Percentiles rank a stretch among this genome's conserved stretches.
Conservation (phyloP, 2,329 filamentous ascomycete species). For the Fusarium decemcellulare region DNA sequence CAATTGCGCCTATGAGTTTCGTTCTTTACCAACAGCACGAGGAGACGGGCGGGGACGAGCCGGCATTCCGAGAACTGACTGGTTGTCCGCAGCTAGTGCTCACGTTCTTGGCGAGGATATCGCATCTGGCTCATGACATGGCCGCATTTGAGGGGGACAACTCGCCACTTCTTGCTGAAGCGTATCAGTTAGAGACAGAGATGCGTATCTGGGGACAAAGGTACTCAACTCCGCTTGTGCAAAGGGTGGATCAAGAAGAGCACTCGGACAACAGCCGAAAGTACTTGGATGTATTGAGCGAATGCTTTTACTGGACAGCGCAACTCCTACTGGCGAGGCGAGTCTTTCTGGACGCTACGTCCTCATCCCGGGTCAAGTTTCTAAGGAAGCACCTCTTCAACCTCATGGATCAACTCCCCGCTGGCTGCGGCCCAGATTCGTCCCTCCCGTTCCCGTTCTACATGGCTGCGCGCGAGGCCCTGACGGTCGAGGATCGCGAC, state of each 20-base stretch:
- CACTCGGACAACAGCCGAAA: not conserved
- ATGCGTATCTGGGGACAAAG: conserved; percentile 2
- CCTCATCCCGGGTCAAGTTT: not conserved
- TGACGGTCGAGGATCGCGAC: not conserved
- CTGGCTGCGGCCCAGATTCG: not conserved
- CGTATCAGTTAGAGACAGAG: not conserved
- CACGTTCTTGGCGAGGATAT: not conserved
- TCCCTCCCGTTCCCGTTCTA: conserved; percentile 3
- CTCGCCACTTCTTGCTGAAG: not conserved
- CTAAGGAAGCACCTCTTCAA: not conserved
- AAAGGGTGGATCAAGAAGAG: not conserved
- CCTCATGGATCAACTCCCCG: conserved; percentile 2
- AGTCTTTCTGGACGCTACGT: not conserved
- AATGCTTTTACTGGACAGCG: conserved; percentile 5
- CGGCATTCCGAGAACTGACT: conserved; percentile 1
- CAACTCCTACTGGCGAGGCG: not conserved
- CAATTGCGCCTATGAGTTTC: not conserved
- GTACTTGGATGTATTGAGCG: not conserved
- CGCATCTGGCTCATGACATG: not conserved
- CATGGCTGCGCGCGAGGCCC: not conserved
- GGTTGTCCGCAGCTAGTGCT: not conserved
- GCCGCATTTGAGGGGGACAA: not conserved
- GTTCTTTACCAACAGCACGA: conserved; percentile 1
- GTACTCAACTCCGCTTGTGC: not conserved
- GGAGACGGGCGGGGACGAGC: not conserved